Conservation (phyloP, 345 rosid genomes). For the Brassica juncea region DNA sequence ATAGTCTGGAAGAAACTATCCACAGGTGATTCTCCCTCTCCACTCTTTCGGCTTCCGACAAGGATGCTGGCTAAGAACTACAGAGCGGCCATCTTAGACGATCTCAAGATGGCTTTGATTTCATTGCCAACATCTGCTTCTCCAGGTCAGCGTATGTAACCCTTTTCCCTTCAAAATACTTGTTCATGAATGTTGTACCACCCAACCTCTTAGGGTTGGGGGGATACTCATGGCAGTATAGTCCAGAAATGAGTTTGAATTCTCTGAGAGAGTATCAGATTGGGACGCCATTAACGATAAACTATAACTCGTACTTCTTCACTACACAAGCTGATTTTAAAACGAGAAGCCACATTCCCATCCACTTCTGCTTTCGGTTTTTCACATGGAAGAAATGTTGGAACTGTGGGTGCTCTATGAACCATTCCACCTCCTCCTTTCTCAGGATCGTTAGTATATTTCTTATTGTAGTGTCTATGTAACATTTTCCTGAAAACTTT, state of each 20-base stretch:
- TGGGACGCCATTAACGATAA: background rate
- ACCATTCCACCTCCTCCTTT: background rate
- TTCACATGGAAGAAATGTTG: background rate
- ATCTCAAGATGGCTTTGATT: background rate
- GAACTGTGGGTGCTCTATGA: background rate
- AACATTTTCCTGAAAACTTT: background rate
- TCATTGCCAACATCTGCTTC: background rate
- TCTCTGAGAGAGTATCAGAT: background rate
- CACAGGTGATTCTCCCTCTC: background rate
- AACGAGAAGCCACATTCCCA: background rate
- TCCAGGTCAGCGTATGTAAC: background rate
- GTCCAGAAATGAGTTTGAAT: background rate
- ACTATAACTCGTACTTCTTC: background rate
- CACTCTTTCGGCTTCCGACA: background rate
- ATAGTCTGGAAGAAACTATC: background rate
- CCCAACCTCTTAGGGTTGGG: background rate
- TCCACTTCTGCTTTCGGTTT: background rate
- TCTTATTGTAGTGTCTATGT: background rate
- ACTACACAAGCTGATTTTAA: background rate
- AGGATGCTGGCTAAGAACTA: background rate
- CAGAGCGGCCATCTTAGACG: background rate
- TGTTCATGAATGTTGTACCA: background rate
- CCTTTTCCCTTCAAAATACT: background rate
- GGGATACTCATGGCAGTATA: background rate
- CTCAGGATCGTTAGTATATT: background rate